Conservation (phyloP, 148 eudicot species). For the Rheum nobile region DNA sequence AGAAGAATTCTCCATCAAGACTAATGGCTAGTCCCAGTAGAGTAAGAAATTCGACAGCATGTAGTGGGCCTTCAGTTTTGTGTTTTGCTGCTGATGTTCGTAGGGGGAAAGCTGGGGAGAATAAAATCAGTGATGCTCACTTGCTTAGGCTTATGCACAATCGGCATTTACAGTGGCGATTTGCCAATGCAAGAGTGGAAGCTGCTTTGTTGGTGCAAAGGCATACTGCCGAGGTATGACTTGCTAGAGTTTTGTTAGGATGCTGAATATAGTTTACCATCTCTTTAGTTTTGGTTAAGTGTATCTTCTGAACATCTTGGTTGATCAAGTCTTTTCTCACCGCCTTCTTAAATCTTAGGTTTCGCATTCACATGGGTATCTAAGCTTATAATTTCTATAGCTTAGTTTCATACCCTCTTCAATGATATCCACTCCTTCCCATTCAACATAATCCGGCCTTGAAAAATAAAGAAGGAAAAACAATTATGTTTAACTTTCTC, state of each 20-base stretch:
- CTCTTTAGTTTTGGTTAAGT: background rate
- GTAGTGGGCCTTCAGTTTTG: conserved; percentile 41
- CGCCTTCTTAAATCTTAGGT: background rate
- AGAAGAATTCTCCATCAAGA: conserved; percentile 30
- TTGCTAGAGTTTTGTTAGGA: background rate
- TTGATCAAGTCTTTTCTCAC: background rate
- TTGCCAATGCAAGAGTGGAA: conserved; percentile 63
- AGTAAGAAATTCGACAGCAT: conserved; percentile 25
- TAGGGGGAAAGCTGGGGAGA: conserved; percentile 59
- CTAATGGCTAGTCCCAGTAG: conserved; percentile 47
- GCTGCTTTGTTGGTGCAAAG: conserved; percentile 32
- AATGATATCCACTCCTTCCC: background rate
- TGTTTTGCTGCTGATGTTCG: conserved; percentile 50
- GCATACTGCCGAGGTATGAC: conserved; percentile 53
- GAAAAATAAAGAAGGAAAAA: background rate
- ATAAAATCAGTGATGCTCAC: conserved; percentile 52
- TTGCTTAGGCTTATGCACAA: conserved; percentile 50
- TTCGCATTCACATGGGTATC: background rate
- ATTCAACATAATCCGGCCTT: background rate
- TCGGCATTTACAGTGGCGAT: conserved; percentile 79
- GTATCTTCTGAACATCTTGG: background rate
- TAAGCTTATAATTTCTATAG: background rate
- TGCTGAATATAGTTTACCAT: background rate
- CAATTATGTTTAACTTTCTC: background rate
- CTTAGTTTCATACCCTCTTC: background rate